These are phyloP conservation scores for Cryptosporidium ryanae DNA, from an alignment of 169 alveolate genomes.

Conservation along the genomic window DNA sequence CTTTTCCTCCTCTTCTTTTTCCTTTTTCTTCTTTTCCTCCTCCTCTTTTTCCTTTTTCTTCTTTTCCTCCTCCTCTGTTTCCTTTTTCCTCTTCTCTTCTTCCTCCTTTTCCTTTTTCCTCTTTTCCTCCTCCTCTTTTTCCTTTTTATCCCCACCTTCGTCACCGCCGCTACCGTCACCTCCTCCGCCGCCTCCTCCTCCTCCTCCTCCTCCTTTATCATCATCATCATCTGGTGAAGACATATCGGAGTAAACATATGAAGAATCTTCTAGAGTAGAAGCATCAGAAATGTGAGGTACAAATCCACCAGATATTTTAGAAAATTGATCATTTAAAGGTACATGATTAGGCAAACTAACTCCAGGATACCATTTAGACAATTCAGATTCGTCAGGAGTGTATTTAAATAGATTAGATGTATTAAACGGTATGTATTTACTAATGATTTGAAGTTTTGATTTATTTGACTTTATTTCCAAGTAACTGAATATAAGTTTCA, in stretches of 20 bases:
- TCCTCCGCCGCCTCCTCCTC: no score
- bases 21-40: neutral
- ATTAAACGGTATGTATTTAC: neutral
- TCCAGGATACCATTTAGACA: no score
- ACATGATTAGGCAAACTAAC: no score
- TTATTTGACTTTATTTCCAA: neutral
- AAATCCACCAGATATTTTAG: constrained; percentile 42
- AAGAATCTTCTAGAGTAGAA: constrained; percentile 24
- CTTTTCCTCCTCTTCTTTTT: no score
- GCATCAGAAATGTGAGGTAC: constrained; percentile 41
- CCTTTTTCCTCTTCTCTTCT: neutral
- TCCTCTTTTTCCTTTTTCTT: neutral
- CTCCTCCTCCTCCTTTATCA: neutral
- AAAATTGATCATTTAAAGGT: neutral
- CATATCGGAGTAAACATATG: constrained; percentile 14
- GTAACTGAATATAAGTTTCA: neutral
- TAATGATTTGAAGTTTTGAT: neutral
- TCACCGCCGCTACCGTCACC: no score
- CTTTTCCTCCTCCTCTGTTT: neutral
- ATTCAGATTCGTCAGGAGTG: neutral
- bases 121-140: neutral
- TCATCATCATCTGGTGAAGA: neutral
- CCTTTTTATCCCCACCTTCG: no score
- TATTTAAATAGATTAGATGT: neutral
- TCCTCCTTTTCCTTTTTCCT: neutral